Evolutionary conservation across 2,329 filamentous ascomycete genomes (phyloP), one percentile per base, ranked within the genome.

Genomic region (Fusarium sp.): DNA sequence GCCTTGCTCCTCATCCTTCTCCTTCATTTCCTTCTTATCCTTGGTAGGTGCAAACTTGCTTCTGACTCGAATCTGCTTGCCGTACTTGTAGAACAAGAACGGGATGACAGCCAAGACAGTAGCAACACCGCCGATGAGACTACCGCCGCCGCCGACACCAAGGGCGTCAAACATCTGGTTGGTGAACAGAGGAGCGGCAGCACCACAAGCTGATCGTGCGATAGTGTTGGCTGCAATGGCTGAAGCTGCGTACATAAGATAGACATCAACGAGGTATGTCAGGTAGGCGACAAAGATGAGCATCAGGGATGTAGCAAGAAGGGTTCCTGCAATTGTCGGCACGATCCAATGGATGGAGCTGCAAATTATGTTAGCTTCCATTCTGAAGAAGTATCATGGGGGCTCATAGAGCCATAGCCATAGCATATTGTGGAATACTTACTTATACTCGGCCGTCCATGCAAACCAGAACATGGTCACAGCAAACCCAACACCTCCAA

Each of bases 401-500:
- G 9, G n/a, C 7, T 7, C 2, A 20, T 18, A 4, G 4, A 20
- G 10, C 4, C 4, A 14, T 6, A 55, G 11, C 16, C 21, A 23
- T 30, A 7, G 40, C 16, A 27, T 25, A 21, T n/a, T 13, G 8
- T 20, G 5, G 21, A 7, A 23, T 13, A 55, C 55, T 66, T 46
- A 61, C 63, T 66, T 50, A 11, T 66, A 66, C 55, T 66, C 57
- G n/a, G 53, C 62, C 4, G 69, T 58, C 69, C 69, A 72, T n/a
- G 69, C 69, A 58, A 72, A 72, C 69, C 69, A 72, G 32, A 72
- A 72, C 41, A 74, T 66, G 11, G 71, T 69, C 18, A 72, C 57
- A 8, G 72, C 66, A 34, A 68, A 66, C 2, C 66, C 58, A 27
- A 72, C 46, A 18, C 68, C 63, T 20, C 71, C 68, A 21, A 73